These are phyloP conservation scores for Neonectria magnoliae DNA, from an alignment of 2,329 filamentous ascomycete genomes.

Conservation along the genomic window DNA sequence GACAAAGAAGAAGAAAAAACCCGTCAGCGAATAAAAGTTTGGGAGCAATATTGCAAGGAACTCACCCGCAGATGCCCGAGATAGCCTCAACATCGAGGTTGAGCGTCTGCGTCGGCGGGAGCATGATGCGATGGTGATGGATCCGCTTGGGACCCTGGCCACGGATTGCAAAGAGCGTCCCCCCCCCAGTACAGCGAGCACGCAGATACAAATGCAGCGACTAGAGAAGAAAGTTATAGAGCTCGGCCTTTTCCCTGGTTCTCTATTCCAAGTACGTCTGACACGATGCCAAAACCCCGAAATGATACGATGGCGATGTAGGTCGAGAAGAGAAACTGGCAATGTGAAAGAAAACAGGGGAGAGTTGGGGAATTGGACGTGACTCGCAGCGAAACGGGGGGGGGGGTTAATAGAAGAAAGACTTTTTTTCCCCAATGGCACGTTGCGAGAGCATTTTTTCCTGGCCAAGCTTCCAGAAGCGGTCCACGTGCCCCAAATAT, in stretches of 20 bases:
- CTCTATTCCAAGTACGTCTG: neutral
- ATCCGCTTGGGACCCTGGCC: conserved; percentile 25
- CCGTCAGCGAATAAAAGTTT: too few species aligned
- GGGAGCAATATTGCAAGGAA: neutral
- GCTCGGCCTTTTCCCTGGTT: neutral
- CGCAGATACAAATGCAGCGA: conserved; percentile 15
- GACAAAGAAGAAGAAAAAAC: neutral
- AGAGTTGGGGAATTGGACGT: conserved; percentile 29
- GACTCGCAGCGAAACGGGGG: conserved; percentile 15
- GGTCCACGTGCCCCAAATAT: conserved; percentile 36
- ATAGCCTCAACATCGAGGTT: conserved; percentile 89
- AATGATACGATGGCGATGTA: neutral
- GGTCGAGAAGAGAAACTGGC: neutral
- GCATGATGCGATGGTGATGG: conserved; percentile 52
- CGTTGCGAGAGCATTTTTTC: conserved; percentile 24
- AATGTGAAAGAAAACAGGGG: conserved; percentile 27
- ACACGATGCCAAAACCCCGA: neutral
- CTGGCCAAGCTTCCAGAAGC: conserved; percentile 32
- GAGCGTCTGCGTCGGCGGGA: conserved; percentile 63
- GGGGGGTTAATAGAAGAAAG: conserved; percentile 37
- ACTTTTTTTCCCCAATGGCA: conserved; percentile 36
- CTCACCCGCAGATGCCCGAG: conserved; percentile 88
- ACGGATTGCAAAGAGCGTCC: conserved; percentile 28
- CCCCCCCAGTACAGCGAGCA: conserved; percentile 16
- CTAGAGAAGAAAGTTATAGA: neutral